Conservation (phyloP, 768 basidiomycete species). For the Coprinopsis marcescibilis region DNA sequence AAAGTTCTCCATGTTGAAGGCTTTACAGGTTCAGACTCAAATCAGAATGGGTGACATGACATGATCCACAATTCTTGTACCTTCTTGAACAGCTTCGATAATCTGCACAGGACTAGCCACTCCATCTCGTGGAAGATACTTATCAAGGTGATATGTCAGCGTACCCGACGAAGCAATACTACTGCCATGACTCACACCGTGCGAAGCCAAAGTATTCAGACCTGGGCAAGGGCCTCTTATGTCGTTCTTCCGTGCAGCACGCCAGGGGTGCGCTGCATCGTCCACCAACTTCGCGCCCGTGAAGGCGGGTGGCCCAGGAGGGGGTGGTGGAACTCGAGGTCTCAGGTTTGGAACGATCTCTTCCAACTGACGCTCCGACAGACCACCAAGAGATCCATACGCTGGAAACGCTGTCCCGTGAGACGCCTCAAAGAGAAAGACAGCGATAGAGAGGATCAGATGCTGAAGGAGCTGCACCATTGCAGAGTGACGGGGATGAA, state of each 20-base stretch:
- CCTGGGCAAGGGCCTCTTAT: slow-evolving; percentile 16
- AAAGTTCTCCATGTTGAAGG: slow-evolving; percentile 16
- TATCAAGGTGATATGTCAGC: neutral
- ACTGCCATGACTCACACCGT: slow-evolving; percentile 11
- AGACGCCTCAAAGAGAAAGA: too few relatives aligned
- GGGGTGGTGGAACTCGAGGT: neutral
- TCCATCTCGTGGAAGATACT: slow-evolving; percentile 15
- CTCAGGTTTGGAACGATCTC: slow-evolving; percentile 2
- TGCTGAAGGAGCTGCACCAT: too few relatives aligned
- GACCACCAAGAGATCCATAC: slow-evolving; percentile 21
- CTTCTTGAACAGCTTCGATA: slow-evolving; percentile 15
- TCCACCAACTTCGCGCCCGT: slow-evolving; percentile 9
- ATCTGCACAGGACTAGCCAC: slow-evolving; percentile 14
- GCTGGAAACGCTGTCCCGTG: slow-evolving; percentile 22
- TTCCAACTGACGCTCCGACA: slow-evolving; percentile 18
- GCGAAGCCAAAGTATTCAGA: slow-evolving; percentile 15
- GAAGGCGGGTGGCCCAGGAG: slow-evolving; percentile 9
- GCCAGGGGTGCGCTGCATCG: slow-evolving; percentile 10
- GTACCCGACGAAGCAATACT: neutral
- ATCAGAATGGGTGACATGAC: slow-evolving; percentile 7
- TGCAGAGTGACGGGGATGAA: too few relatives aligned
- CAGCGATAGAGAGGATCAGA: too few relatives aligned
- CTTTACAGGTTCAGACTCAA: slow-evolving; percentile 11
- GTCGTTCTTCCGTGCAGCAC: slow-evolving; percentile 4
- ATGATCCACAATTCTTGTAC: neutral